These are phyloP conservation scores for Populus hybrid DNA, from an alignment of 441 rosid genomes.

Conservation along the genomic window DNA sequence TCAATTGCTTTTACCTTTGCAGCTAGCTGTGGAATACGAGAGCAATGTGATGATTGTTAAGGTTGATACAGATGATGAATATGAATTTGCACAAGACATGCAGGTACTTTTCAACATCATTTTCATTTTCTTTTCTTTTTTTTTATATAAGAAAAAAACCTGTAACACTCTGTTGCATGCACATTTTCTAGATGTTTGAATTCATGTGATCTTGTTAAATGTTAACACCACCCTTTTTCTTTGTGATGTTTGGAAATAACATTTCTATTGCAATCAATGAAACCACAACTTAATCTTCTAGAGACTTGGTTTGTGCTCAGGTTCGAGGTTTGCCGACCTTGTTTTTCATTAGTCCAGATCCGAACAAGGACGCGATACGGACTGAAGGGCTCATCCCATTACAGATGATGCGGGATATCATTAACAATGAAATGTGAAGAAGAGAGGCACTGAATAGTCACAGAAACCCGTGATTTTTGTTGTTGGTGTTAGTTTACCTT, in stretches of 20 bases:
- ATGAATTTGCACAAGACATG: conserved; percentile 85
- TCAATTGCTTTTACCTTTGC: conserved; percentile 16
- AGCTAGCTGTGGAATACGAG: conserved; percentile 93
- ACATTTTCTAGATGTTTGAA: neutral
- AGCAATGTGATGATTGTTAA: conserved; percentile 72
- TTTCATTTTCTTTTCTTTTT: neutral
- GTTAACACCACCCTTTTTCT: neutral
- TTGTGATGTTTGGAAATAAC: neutral
- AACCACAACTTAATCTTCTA: neutral
- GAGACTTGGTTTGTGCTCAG: conserved; percentile 30
- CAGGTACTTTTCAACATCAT: conserved; percentile 47
- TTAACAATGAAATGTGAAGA: conserved; percentile 73
- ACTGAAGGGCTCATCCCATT: conserved; percentile 83
- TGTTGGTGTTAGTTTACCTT: neutral
- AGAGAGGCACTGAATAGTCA: neutral
- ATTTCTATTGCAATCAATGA: neutral
- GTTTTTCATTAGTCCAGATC: conserved; percentile 81
- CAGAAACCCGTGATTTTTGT: neutral
- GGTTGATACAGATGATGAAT: conserved; percentile 84
- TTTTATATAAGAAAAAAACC: neutral
- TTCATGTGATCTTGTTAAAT: neutral
- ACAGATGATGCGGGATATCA: conserved; percentile 86
- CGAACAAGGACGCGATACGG: conserved; percentile 77
- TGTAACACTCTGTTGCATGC: neutral
- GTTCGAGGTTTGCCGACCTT: conserved; percentile 87